A percentile compares a stretch with the other conserved stretches of the same genome.
Evolutionary conservation across 768 basidiomycete genomes (phyloP).

Genomic region (Russula lepida): DNA sequence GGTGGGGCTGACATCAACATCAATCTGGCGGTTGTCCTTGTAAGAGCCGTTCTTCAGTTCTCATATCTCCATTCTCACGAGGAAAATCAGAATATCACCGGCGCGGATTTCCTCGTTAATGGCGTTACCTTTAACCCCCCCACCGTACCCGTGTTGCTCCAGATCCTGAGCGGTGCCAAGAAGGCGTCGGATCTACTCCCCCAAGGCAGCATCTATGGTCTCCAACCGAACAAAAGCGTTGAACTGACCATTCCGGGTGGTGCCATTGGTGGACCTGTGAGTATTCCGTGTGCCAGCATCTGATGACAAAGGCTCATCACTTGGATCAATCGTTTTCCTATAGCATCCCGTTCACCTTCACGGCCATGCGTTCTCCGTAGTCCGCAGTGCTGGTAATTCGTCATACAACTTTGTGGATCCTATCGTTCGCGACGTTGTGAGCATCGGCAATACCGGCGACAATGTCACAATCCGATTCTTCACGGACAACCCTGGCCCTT

Average conservation of each 20-base stretch:
- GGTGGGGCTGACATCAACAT: constrained; percentile 24
- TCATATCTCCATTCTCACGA: background rate
- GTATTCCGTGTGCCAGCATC: background rate
- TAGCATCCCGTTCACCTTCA: constrained; percentile 20
- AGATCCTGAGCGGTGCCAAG: constrained; percentile 47
- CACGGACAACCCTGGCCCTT: constrained; percentile 27
- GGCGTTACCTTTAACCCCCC: constrained; percentile 33
- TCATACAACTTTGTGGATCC: constrained; percentile 20
- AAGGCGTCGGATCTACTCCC: constrained; percentile 43
- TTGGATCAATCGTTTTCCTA: background rate
- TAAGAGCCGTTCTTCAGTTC: background rate
- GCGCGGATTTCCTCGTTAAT: constrained; percentile 30
- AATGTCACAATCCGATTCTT: constrained; percentile 26
- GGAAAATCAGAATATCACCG: background rate
- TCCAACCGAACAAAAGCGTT: constrained; percentile 40
- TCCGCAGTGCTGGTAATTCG: constrained; percentile 11
- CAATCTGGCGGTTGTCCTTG: constrained; percentile 16
- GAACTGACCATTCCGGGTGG: constrained; percentile 43
- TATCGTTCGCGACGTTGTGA: constrained; percentile 20
- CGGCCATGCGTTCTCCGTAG: constrained; percentile 10
- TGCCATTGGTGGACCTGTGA: constrained; percentile 27
- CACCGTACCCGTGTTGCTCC: constrained; percentile 45
- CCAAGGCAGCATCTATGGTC: constrained; percentile 36
- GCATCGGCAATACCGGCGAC: constrained; percentile 10
- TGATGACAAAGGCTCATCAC: no score